Evolutionary conservation across 306 rosid genomes (phyloP), one percentile per base, ranked within the genome.

Genomic region (Vigna unguiculata): DNA sequence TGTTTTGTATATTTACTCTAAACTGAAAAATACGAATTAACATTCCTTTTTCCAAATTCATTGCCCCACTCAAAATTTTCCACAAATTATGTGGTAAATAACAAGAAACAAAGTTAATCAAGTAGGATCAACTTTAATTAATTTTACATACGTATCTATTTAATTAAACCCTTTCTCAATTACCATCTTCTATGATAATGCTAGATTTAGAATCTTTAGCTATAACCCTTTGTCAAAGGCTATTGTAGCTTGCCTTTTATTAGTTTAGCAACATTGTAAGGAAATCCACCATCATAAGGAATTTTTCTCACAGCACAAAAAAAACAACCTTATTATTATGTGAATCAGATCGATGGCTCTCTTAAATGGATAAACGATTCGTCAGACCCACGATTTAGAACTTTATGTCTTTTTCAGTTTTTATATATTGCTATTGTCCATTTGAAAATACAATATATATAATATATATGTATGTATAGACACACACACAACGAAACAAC

Each of bases 331-430:
- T 47, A 40, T 68, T 52, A 76, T 16, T 75, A 28, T 72, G 49
- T 59, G 57, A 85, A 78, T 78, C 65, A 69, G 78, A 80, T 36
- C 53, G 59, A 75, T 81, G 84, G 69, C 80, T 66, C 47, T 78
- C 75, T 81, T 49, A 71, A 71, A 79, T 76, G 83, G 80, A 83
- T 80, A 77, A 62, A 77, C 60, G 76, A 78, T 74, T 70, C 59
- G 79, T 76, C 73, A 77, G 71, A 45, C 71, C 82, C 78, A 78
- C 75, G 63, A 74, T 83, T 80, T 38, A 66, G 83, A 70, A 68
- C 88, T 88, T 89, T 80, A 84, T 70, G 98, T 91, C 96, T 48
- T 73, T 93, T 78, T 91, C 93, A 83, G 49, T 21, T 79, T 66
- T 20, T 41, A n/a, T 54, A 51, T 45, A 59, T 36, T 79, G 47